Percentiles rank a stretch among this genome's conserved stretches.
Evolutionary conservation across 129 eudicot species (phyloP).

Genomic region (Mikania micrantha): DNA sequence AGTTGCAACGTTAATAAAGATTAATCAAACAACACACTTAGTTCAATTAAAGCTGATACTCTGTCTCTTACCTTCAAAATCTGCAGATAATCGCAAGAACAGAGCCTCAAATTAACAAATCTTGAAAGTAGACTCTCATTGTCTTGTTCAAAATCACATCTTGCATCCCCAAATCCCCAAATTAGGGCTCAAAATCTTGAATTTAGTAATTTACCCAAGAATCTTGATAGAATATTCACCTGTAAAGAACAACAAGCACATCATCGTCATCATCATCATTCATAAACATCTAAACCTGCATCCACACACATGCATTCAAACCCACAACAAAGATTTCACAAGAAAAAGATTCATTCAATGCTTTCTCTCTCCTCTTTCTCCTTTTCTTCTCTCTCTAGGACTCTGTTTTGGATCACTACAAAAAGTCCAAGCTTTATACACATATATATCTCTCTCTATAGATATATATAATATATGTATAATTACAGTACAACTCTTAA

Average conservation of each 20-base stretch:
- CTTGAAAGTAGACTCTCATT: conserved; percentile 32
- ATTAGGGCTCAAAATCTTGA: conserved; percentile 6
- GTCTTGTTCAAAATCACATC: conserved; percentile 23
- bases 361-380: conserved; percentile 20
- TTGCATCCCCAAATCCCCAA: conserved; percentile 15
- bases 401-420: conserved; percentile 53
- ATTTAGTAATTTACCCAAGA: too few species aligned
- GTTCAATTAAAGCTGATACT: neutral
- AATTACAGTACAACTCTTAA: conserved; percentile 23
- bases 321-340: conserved; percentile 40
- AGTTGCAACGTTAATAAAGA: neutral
- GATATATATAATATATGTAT: neutral
- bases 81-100: neutral
- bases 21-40: conserved; percentile 7
- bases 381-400: conserved; percentile 24
- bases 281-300: too few species aligned
- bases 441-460: conserved; percentile 5
- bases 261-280: too few species aligned
- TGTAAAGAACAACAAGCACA: conserved; percentile 32
- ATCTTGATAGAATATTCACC: conserved; percentile 26
- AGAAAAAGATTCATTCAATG: conserved; percentile 32
- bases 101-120: conserved; percentile 1
- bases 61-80: conserved; percentile 18
- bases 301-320: conserved; percentile 28
- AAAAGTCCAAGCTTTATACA: conserved; percentile 50